These are phyloP conservation scores for Mytilinidion resinicola DNA, from an alignment of 495 filamentous ascomycete genomes.

Conservation along the genomic window DNA sequence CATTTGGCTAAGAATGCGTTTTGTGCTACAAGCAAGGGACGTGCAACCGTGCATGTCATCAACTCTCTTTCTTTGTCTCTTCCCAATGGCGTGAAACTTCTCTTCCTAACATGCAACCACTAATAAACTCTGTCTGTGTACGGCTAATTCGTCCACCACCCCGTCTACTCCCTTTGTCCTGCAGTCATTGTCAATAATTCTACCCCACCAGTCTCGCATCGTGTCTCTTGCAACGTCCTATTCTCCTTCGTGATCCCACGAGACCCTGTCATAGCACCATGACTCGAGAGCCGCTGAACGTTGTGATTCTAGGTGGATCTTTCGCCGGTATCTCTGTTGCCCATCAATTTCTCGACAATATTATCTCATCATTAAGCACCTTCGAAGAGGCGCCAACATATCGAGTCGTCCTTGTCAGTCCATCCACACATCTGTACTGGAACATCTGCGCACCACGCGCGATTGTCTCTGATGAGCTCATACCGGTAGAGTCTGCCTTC, in stretches of 20 bases:
- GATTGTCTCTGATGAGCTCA: conserved; percentile 10
- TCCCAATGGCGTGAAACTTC: neutral
- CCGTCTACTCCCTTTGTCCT: too few species aligned
- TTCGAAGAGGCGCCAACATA: conserved; percentile 10
- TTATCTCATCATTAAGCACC: conserved; percentile 7
- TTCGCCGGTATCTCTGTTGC: conserved; percentile 23
- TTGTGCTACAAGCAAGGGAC: neutral
- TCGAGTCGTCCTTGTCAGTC: conserved; percentile 17
- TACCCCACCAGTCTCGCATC: neutral
- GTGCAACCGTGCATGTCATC: neutral
- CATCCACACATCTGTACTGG: conserved; percentile 26
- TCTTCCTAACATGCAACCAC: neutral
- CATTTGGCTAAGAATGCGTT: neutral
- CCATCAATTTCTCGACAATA: conserved; percentile 17
- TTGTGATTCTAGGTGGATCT: conserved; percentile 22
- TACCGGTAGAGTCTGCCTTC: conserved; percentile 11
- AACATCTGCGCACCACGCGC: conserved; percentile 25
- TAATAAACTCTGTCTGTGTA: neutral
- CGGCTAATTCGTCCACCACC: neutral
- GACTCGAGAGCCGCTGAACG: conserved; percentile 15
- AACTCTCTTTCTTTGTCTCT: neutral
- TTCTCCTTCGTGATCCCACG: too few species aligned
- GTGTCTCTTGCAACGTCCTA: too few species aligned
- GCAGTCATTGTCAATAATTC: neutral
- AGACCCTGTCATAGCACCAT: neutral